Conservation (phyloP, 2,329 filamentous ascomycete species). For the Colletotrichum agaves region DNA sequence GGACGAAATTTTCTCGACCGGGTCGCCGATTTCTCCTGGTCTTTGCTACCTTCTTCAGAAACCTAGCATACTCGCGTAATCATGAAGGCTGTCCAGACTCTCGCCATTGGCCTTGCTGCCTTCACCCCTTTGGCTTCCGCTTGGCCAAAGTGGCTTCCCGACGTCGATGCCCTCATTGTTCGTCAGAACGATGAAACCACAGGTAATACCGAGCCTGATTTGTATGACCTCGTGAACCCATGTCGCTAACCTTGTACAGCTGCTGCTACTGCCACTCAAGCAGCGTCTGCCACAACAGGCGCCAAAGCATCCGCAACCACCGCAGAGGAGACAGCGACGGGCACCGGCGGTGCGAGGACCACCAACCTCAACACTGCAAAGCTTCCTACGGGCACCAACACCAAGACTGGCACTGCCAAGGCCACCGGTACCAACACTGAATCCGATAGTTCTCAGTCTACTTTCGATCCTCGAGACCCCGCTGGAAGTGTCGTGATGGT, state of each 20-base stretch:
- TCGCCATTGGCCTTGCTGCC: constrained; percentile 39
- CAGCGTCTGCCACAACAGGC: constrained; percentile 29
- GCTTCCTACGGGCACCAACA: constrained; percentile 39
- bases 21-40: neutral
- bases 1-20: neutral
- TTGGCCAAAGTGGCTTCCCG: constrained; percentile 67
- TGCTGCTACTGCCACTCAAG: constrained; percentile 22
- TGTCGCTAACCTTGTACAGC: constrained; percentile 11
- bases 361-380: constrained; percentile 55
- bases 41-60: neutral
- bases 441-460: constrained; percentile 46
- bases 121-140: constrained; percentile 58
- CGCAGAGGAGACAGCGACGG: constrained; percentile 39
- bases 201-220: constrained; percentile 31
- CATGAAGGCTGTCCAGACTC: constrained; percentile 39
- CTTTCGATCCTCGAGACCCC: constrained; percentile 58
- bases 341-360: constrained; percentile 44
- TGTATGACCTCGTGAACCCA: neutral
- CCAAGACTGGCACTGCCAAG: constrained; percentile 41
- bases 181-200: constrained; percentile 53
- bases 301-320: constrained; percentile 38
- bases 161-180: constrained; percentile 63
- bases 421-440: constrained; percentile 42
- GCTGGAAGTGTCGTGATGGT: constrained; percentile 58
- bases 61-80: neutral